Conservation (phyloP, 352 stramenopile species). For the Elongisporangium undulatum region DNA sequence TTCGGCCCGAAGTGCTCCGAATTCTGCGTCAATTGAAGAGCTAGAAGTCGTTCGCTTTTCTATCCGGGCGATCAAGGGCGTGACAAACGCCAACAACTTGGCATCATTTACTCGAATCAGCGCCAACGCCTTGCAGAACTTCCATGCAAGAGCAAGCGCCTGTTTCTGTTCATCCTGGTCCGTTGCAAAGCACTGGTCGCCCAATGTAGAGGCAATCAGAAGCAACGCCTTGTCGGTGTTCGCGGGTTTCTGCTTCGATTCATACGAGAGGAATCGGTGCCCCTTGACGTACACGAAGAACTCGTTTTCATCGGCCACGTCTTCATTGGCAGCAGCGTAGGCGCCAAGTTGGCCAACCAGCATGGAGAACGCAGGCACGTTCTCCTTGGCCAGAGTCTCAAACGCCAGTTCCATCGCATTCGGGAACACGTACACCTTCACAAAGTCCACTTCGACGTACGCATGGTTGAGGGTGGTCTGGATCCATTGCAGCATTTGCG, state of each 20-base stretch:
- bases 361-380: slow-evolving; percentile 41
- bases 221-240: slow-evolving; percentile 25
- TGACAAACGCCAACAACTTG: slow-evolving; percentile 38
- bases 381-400: slow-evolving; percentile 28
- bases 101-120: slow-evolving; percentile 33
- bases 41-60: slow-evolving; percentile 16
- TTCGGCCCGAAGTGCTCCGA: slow-evolving; percentile 41
- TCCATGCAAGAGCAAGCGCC: slow-evolving; percentile 58
- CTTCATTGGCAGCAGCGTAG: slow-evolving; percentile 48
- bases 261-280: slow-evolving; percentile 28
- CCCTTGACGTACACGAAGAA: slow-evolving; percentile 37
- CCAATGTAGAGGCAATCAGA: slow-evolving; percentile 18
- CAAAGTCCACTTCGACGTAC: slow-evolving; percentile 45
- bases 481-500: slow-evolving; percentile 48
- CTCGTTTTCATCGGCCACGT: slow-evolving; percentile 37
- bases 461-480: slow-evolving; percentile 42
- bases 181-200: slow-evolving; percentile 12
- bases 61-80: slow-evolving; percentile 28
- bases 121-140: slow-evolving; percentile 57
- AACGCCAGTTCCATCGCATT: slow-evolving; percentile 50
- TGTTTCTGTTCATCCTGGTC: slow-evolving; percentile 5
- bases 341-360: slow-evolving; percentile 47
- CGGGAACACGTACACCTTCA: slow-evolving; percentile 51
- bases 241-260: slow-evolving; percentile 8
- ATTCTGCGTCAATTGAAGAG: not conserved